Percentiles rank a stretch among this genome's conserved stretches.
Evolutionary conservation across 2,329 filamentous ascomycete genomes (phyloP).

Genomic region (Incumbomyces lentus): DNA sequence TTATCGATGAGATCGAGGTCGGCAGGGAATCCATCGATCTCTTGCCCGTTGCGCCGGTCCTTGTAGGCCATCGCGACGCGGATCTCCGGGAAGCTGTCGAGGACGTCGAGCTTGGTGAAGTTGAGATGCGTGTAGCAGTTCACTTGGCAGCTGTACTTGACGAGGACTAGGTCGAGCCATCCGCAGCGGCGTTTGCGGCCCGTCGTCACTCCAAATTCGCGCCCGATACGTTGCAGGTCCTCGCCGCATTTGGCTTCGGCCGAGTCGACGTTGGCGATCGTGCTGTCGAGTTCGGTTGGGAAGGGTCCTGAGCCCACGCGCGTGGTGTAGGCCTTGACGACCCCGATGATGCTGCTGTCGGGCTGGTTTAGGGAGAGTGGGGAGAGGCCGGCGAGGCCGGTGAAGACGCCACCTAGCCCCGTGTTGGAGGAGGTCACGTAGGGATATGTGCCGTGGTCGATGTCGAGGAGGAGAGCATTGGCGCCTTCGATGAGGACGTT

Average conservation of each 20-base stretch:
- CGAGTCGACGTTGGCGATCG: conserved; percentile 10
- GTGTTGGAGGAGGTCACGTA: conserved; percentile 40
- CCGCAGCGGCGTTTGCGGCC: conserved; percentile 53
- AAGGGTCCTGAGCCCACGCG: conserved; percentile 51
- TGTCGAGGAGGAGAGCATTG: conserved; percentile 54
- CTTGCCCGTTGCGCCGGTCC: conserved; percentile 35
- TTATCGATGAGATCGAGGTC: conserved; percentile 39
- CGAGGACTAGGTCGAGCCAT: conserved; percentile 55
- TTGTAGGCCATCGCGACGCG: conserved; percentile 50
- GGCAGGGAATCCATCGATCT: conserved; percentile 47
- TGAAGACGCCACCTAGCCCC: conserved; percentile 42
- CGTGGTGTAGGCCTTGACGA: conserved; percentile 57
- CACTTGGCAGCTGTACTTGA: conserved; percentile 50
- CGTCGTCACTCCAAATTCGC: conserved; percentile 49
- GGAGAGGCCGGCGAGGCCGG: conserved; percentile 48
- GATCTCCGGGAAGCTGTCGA: conserved; percentile 54
- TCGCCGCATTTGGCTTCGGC: conserved; percentile 30
- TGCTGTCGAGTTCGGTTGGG: conserved; percentile 41
- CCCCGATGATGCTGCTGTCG: conserved; percentile 42
- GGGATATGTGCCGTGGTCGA: conserved; percentile 44
- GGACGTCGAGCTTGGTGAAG: conserved; percentile 54
- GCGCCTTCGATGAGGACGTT: conserved; percentile 54
- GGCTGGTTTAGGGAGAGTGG: conserved; percentile 44
- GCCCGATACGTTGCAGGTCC: conserved; percentile 40
- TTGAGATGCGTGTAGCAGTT: conserved; percentile 48